Conservation (phyloP, 2,329 filamentous ascomycete genomes). For the Colletotrichum tropicale region DNA sequence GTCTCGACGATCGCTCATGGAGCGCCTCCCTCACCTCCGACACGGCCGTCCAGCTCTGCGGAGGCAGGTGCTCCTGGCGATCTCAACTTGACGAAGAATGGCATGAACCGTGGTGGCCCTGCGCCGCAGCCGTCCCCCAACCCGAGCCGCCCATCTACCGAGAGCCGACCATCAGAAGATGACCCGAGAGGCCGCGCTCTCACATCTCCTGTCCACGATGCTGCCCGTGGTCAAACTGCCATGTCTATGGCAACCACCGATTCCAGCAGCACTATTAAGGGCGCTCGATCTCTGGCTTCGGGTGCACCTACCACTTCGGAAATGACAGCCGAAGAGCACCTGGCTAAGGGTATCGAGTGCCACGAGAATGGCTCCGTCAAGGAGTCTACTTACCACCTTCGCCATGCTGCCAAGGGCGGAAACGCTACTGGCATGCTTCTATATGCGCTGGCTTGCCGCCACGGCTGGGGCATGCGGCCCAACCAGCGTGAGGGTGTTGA, state of each 20-base stretch:
- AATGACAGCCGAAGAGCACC: constrained; percentile 84
- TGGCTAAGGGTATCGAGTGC: constrained; percentile 86
- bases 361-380: constrained; percentile 88
- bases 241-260: constrained; percentile 57
- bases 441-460: constrained; percentile 91
- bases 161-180: constrained; percentile 54
- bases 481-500: constrained; percentile 89
- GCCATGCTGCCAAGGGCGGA: constrained; percentile 83
- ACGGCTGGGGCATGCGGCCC: constrained; percentile 96
- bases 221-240: constrained; percentile 46
- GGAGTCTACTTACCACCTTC: constrained; percentile 95
- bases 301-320: constrained; percentile 66
- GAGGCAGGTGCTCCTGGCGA: constrained; percentile 43
- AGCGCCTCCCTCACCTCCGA: constrained; percentile 66
- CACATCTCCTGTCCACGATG: constrained; percentile 41
- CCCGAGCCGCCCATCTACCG: constrained; percentile 48
- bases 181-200: constrained; percentile 49
- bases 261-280: constrained; percentile 58
- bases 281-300: constrained; percentile 46
- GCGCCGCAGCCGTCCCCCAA: constrained; percentile 48
- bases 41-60: constrained; percentile 63
- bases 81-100: constrained; percentile 44
- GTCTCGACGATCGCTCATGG: constrained; percentile 45
- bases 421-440: constrained; percentile 94
- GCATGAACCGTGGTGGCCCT: constrained; percentile 45